Conservation (phyloP, 306 rosid species). For the Betula pendula region DNA sequence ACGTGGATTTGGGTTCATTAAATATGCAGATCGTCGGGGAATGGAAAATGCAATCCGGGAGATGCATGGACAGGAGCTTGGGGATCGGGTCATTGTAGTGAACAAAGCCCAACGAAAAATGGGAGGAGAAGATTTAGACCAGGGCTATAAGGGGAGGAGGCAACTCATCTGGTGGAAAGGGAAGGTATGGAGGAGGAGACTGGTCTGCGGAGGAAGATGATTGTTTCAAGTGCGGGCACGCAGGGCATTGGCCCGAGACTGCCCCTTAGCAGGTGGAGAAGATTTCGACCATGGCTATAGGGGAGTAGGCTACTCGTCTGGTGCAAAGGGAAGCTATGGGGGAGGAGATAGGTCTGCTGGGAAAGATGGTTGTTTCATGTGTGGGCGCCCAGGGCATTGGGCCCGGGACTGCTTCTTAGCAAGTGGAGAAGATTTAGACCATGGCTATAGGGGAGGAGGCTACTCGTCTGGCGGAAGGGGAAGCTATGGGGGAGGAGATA, state of each 20-base stretch:
- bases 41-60: constrained; percentile 98
- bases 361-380: constrained; percentile 91
- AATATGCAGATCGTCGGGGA: constrained; percentile 83
- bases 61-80: constrained; percentile 88
- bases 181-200: constrained; percentile 56
- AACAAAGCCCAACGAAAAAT: constrained; percentile 92
- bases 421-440: constrained; percentile 62
- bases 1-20: constrained; percentile 96
- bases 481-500: constrained; percentile 57
- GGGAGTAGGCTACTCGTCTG: constrained; percentile 76
- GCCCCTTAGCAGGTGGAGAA: constrained; percentile 71
- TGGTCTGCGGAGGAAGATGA: constrained; percentile 80
- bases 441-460: constrained; percentile 72
- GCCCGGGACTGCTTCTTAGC: constrained; percentile 87
- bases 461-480: constrained; percentile 81
- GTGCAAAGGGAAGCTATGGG: constrained; percentile 75
- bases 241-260: constrained; percentile 97
- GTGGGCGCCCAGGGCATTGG: constrained; percentile 98
- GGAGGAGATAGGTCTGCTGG: constrained; percentile 60
- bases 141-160: constrained; percentile 74
- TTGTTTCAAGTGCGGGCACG: constrained; percentile 90
- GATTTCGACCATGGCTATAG: constrained; percentile 59
- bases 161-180: constrained; percentile 82
- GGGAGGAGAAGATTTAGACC: constrained; percentile 68
- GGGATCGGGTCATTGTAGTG: constrained; percentile 82